Percentiles rank a stretch among this genome's conserved stretches.
Conservation (phyloP, 2,329 filamentous ascomycete species). For the Elsinoe australis region DNA sequence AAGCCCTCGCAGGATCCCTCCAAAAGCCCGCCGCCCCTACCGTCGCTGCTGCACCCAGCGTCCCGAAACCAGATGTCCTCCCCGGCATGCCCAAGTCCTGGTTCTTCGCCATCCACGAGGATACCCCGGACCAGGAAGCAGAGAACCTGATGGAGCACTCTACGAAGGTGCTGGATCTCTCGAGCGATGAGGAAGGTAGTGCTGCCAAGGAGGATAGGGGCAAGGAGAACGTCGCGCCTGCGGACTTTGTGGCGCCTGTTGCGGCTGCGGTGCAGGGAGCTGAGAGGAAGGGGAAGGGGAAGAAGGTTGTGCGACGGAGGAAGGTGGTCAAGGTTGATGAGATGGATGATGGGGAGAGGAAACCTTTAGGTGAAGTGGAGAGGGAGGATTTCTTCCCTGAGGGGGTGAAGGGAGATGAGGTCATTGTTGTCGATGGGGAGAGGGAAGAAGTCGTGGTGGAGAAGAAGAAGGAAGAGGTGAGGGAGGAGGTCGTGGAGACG, state of each 20-base stretch:
- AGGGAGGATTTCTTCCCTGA: constrained; percentile 31
- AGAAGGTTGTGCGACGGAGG: constrained; percentile 26
- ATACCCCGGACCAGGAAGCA: constrained; percentile 82
- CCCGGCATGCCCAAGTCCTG: constrained; percentile 55
- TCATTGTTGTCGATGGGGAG: constrained; percentile 23
- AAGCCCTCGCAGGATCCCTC: constrained; percentile 70
- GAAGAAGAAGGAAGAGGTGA: constrained; percentile 16
- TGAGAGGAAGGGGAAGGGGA: constrained; percentile 25
- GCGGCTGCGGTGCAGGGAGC: constrained; percentile 17
- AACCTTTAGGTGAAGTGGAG: constrained; percentile 31
- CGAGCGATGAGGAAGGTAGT: constrained; percentile 70
- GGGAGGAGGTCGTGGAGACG: constrained; percentile 15
- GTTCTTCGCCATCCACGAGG: constrained; percentile 93
- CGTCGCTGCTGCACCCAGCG: constrained; percentile 29
- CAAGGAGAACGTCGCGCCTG: constrained; percentile 90
- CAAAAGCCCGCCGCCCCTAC: constrained; percentile 39
- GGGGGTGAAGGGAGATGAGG: constrained; percentile 28
- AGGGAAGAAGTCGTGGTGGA: constrained; percentile 18
- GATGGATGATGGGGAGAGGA: constrained; percentile 32
- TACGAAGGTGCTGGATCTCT: constrained; percentile 79
- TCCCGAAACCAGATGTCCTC: constrained; percentile 44
- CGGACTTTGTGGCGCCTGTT: constrained; percentile 32
- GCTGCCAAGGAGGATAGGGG: constrained; percentile 53
- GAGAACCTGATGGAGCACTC: constrained; percentile 90
- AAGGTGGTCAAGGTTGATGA: constrained; percentile 25